Evolutionary conservation across 169 alveolate species (phyloP), one percentile per base, ranked within the genome.

Genomic region (Plasmodium sp.): DNA sequence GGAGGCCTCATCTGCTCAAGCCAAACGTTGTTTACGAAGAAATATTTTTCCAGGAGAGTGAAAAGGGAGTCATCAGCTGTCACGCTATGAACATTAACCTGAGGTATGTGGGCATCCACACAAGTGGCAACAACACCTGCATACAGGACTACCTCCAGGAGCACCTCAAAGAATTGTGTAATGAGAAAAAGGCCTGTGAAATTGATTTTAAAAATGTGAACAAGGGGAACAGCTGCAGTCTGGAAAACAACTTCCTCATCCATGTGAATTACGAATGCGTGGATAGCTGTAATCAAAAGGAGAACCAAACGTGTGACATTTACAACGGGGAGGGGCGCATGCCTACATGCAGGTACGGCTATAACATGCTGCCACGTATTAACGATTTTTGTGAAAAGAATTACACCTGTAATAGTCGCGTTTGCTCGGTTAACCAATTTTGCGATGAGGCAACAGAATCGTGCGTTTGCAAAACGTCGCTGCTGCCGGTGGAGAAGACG

Each of bases 381-480:
- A 33, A 9, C 10, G n/a, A 51, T 2, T 18, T 4, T n/a, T 88
- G 94, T 80, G 90, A 88, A 58, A 45, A 80, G 79, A 77, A 88
- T n/a, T 58, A 77, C 81, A 41, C 75, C 22, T 88, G 94, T 88
- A 16, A 14, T 18, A 5, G 51, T 39, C 2, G 45, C 7, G 16
- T 79, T 0, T 88, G 94, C 41, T 79, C 86, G n/a, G 81, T 88
- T 14, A 88, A 88, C 72, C 45, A 77, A 54, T 88, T 54, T 39
- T 88, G 94, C 33, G 45, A 73, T 33, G 58, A 33, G 27, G 16
- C 6, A n/a, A 79, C 31, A 31, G 22, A 79, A 79, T 34, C 94
- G 33, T 88, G 94, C 45, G 27, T 5, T 48, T 88, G 94, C 71
- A 85, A 74, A 85, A 74, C 39, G 5, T 79, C 77, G 1, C 5